Percentiles rank a stretch among this genome's conserved stretches.
phyloP scores from a whole-genome alignment of 495 filamentous ascomycete genomes.

The Bathelium albidoporum region DNA sequence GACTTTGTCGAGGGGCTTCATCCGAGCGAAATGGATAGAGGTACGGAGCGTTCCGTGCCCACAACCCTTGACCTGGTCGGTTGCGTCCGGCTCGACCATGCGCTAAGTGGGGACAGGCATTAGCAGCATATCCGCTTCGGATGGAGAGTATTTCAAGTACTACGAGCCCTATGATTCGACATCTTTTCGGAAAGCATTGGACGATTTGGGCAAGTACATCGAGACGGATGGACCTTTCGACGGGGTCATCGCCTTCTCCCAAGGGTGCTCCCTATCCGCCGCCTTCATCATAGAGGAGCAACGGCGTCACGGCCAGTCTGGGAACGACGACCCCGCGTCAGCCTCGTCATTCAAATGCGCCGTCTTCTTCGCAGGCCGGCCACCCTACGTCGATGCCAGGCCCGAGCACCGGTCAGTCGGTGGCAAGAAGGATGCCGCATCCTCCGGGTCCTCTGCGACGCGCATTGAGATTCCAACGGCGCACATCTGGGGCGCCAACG shows the following conservation, averaged over 20 bases:
- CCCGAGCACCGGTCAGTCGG: not conserved
- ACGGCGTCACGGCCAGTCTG: not conserved
- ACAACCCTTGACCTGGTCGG: no score
- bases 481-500: not conserved
- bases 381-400: not conserved
- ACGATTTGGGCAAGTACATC: not conserved
- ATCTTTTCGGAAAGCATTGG: not conserved
- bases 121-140: not conserved
- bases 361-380: not conserved
- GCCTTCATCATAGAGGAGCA: not conserved
- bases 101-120: no score
- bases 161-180: not conserved
- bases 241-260: not conserved
- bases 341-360: not conserved
- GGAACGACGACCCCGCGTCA: not conserved
- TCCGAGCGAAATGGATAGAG: not conserved
- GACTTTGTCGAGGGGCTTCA: not conserved
- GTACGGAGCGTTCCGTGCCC: no score
- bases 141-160: not conserved
- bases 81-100: no score
- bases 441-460: no score
- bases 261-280: not conserved
- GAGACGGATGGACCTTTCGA: not conserved
- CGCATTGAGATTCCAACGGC: not conserved
- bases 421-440: no score